Conservation (phyloP, 208 protist genomes). For the Tetramitus jugosus region DNA sequence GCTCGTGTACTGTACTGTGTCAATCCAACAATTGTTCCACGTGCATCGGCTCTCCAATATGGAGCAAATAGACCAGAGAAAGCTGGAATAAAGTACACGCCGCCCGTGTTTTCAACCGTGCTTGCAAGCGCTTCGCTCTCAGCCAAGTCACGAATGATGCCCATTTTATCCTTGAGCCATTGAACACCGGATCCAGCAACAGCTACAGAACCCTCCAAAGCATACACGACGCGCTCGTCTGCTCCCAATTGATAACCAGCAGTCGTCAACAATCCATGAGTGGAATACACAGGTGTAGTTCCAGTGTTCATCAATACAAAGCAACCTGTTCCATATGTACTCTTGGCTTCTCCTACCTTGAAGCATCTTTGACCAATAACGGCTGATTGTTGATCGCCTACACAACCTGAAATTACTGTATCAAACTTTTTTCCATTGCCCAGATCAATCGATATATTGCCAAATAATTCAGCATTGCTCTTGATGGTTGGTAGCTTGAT, state of each 20-base stretch:
- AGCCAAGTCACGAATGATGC: conserved; percentile 52
- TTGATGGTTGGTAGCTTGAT: conserved; percentile 79
- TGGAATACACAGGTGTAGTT: conserved; percentile 56
- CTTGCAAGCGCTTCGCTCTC: conserved; percentile 59
- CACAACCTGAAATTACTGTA: conserved; percentile 40
- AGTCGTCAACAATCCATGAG: conserved; percentile 87
- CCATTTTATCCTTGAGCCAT: conserved; percentile 86
- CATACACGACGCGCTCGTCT: conserved; percentile 20
- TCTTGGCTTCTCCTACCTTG: conserved; percentile 77
- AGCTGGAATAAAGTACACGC: conserved; percentile 92
- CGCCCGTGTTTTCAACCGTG: conserved; percentile 53
- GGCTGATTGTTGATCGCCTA: conserved; percentile 96
- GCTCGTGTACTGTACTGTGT: conserved; percentile 65
- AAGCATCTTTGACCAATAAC: conserved; percentile 89
- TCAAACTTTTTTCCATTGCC: neutral
- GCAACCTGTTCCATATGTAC: conserved; percentile 95
- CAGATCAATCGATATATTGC: neutral
- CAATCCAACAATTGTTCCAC: conserved; percentile 81
- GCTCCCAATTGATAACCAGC: conserved; percentile 79
- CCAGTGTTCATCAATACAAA: conserved; percentile 95
- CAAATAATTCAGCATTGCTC: conserved; percentile 59
- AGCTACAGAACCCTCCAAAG: conserved; percentile 60
- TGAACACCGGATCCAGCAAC: conserved; percentile 73
- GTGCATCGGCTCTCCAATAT: conserved; percentile 85
- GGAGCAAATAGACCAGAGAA: conserved; percentile 93